Conservation (phyloP, 495 filamentous ascomycete genomes). For the Neurospora africana region DNA sequence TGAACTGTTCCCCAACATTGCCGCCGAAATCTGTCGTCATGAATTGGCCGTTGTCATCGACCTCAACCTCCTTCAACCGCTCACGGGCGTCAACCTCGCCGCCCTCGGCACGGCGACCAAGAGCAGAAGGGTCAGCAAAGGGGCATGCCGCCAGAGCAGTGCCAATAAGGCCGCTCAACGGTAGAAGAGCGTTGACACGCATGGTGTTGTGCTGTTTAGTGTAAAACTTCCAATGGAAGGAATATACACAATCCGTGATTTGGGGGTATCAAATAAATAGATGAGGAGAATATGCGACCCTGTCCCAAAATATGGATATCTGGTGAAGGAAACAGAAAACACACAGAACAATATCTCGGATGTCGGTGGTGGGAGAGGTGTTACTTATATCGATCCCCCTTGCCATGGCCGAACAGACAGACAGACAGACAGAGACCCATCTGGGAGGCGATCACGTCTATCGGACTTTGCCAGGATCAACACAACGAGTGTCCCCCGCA, state of each 20-base stretch:
- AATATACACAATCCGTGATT: background rate
- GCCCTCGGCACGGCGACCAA: slow-evolving; percentile 2
- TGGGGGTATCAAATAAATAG: background rate
- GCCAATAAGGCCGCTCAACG: slow-evolving; percentile 13
- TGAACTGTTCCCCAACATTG: slow-evolving; percentile 59
- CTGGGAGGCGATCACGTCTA: background rate
- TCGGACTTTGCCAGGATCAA: background rate
- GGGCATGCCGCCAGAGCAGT: slow-evolving; percentile 27
- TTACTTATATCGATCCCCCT: background rate
- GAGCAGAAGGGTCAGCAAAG: slow-evolving; percentile 25
- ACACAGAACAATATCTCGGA: background rate
- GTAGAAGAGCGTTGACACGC: slow-evolving; percentile 10
- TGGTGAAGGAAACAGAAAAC: background rate
- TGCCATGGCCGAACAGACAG: background rate
- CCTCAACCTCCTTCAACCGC: slow-evolving; percentile 19
- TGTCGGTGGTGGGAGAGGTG: background rate
- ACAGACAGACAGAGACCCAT: background rate
- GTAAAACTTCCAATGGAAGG: background rate
- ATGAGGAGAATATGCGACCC: background rate
- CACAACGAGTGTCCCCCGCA: background rate
- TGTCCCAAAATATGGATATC: background rate
- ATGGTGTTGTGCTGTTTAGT: slow-evolving; percentile 6
- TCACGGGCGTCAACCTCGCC: background rate
- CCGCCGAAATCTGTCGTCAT: slow-evolving; percentile 68
- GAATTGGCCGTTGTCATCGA: slow-evolving; percentile 52